Evolutionary conservation across 1,139 yeast genomes (phyloP).

Genomic region (Kluyveromyces sp.): DNA sequence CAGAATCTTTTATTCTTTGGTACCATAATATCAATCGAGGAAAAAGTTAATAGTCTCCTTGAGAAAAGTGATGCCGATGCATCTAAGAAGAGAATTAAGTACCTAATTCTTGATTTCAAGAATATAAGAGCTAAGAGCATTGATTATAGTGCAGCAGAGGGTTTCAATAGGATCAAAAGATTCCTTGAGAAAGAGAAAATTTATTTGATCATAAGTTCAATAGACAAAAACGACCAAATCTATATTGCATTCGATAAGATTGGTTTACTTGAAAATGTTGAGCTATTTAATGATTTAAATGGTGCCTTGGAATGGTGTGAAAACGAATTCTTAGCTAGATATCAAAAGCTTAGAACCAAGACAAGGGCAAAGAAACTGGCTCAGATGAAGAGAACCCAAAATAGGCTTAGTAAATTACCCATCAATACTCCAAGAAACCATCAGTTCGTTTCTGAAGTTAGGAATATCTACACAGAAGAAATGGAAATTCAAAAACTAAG

Average conservation of each 20-base stretch:
- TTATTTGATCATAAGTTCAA: conserved; percentile 71
- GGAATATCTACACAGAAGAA: conserved; percentile 29
- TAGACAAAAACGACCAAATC: conserved; percentile 55
- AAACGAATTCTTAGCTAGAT: conserved; percentile 71
- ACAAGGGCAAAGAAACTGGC: conserved; percentile 14
- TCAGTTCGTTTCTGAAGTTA: conserved; percentile 34
- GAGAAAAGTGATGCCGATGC: conserved; percentile 42
- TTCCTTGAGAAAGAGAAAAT: conserved; percentile 63
- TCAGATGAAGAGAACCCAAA: conserved; percentile 13
- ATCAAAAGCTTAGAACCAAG: conserved; percentile 35
- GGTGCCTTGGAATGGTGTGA: conserved; percentile 96
- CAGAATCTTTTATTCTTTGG: conserved; percentile 92
- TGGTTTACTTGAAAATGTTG: conserved; percentile 52
- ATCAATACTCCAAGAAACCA: conserved; percentile 35
- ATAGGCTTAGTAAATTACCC: conserved; percentile 17
- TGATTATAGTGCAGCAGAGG: conserved; percentile 95
- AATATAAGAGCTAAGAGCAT: conserved; percentile 61
- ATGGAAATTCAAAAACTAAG: conserved; percentile 34
- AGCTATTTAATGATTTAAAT: conserved; percentile 51
- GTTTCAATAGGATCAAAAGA: conserved; percentile 80
- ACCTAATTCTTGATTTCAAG: conserved; percentile 75
- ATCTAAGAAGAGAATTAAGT: conserved; percentile 43
- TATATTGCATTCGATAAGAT: conserved; percentile 62
- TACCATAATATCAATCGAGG: conserved; percentile 86
- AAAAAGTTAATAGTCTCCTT: conserved; percentile 57